Conservation (phyloP, 495 filamentous ascomycete species). For the Rhypophila decipiens region DNA sequence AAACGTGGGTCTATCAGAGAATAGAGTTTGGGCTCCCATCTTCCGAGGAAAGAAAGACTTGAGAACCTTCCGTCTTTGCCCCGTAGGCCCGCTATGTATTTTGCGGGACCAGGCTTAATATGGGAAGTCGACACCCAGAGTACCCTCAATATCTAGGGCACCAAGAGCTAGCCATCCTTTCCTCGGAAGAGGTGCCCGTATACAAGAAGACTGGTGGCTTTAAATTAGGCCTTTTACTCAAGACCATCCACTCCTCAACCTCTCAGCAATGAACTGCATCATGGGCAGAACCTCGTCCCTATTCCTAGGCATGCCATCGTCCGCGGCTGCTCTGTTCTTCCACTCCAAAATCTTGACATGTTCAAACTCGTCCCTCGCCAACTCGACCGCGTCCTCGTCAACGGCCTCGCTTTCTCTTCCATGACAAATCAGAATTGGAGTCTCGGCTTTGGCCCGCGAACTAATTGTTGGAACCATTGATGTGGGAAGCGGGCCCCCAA, state of each 20-base stretch:
- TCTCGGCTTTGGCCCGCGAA: conserved; percentile 49
- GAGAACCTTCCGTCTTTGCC: too few relatives aligned
- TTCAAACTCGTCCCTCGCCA: conserved; percentile 61
- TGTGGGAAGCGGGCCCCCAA: conserved; percentile 66
- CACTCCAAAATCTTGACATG: conserved; percentile 70
- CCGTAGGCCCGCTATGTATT: too few relatives aligned
- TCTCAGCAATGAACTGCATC: conserved; percentile 84
- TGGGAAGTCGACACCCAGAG: too few relatives aligned
- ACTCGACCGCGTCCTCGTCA: conserved; percentile 54
- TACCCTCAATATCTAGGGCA: too few relatives aligned
- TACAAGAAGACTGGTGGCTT: too few relatives aligned
- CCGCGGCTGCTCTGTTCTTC: conserved; percentile 54
- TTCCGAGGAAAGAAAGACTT: too few relatives aligned
- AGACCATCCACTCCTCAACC: conserved; percentile 39
- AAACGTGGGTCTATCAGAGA: too few relatives aligned
- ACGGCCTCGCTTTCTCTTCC: conserved; percentile 58
- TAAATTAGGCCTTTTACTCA: too few relatives aligned
- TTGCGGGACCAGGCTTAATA: too few relatives aligned
- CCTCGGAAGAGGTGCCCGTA: too few relatives aligned
- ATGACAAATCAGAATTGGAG: conserved; percentile 68
- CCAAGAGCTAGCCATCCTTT: too few relatives aligned
- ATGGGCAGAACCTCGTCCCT: conserved; percentile 86
- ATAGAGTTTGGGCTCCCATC: too few relatives aligned
- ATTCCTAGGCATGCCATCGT: conserved; percentile 77
- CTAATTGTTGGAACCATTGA: conserved; percentile 37